phyloP scores from a whole-genome alignment of 495 filamentous ascomycete genomes.

The Hypoxylon cercidicola region DNA sequence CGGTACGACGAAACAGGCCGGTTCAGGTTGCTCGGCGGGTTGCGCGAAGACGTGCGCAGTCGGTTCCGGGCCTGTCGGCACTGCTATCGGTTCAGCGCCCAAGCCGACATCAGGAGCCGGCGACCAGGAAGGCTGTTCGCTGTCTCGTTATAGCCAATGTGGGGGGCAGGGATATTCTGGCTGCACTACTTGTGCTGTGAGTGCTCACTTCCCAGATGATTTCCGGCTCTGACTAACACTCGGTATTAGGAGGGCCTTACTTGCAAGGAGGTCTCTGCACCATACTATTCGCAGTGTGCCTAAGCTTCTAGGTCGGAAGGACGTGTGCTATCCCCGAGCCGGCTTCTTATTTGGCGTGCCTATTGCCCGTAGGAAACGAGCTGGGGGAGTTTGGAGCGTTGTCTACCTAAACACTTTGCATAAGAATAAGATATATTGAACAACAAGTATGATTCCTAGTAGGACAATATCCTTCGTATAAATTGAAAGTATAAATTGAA shows the following conservation, averaged over 20 bases:
- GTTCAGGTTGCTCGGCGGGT: slow-evolving; percentile 40
- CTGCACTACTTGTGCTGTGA: slow-evolving; percentile 51
- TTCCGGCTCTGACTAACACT: background rate
- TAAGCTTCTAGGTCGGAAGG: slow-evolving; percentile 33
- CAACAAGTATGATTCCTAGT: too few relatives aligned
- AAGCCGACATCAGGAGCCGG: slow-evolving; percentile 18
- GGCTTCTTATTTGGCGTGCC: too few relatives aligned
- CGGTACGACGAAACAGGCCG: slow-evolving; percentile 43
- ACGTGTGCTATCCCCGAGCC: background rate
- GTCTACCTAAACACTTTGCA: background rate
- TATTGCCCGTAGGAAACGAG: background rate
- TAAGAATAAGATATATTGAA: too few relatives aligned
- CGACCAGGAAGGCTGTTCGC: background rate
- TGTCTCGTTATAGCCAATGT: slow-evolving; percentile 50
- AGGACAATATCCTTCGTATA: too few relatives aligned
- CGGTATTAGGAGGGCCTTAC: slow-evolving; percentile 29
- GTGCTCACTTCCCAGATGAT: background rate
- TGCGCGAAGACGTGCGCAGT: slow-evolving; percentile 45
- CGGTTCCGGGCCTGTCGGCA: slow-evolving; percentile 40
- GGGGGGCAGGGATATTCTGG: slow-evolving; percentile 59
- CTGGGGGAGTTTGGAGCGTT: background rate
- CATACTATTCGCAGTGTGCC: slow-evolving; percentile 57
- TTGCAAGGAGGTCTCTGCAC: slow-evolving; percentile 44
- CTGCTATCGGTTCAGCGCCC: slow-evolving; percentile 38
- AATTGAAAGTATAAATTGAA: too few relatives aligned